phyloP scores from a whole-genome alignment of 352 stramenopile genomes.

The Globisporangium apiculatum region DNA sequence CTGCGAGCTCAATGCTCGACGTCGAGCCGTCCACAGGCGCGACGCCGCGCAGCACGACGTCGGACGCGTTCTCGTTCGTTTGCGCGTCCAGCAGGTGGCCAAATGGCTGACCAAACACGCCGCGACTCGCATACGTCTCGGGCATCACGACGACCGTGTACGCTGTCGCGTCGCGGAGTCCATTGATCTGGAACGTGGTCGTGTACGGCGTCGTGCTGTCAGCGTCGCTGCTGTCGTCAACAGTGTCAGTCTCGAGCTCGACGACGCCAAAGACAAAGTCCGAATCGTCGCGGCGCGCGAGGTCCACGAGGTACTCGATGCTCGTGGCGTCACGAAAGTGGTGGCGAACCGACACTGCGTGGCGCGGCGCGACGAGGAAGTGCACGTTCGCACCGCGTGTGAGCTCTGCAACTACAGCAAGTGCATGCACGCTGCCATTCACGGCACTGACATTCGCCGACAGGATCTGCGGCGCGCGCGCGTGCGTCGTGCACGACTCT shows the following conservation, averaged over 20 bases:
- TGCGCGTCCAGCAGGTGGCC: slow-evolving; percentile 32
- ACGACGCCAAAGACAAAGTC: slow-evolving; percentile 10
- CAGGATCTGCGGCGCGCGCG: slow-evolving; percentile 35
- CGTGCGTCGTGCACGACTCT: slow-evolving; percentile 34
- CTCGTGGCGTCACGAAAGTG: slow-evolving; percentile 26
- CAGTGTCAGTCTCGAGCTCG: neutral
- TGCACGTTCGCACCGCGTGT: slow-evolving; percentile 41
- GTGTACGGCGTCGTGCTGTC: slow-evolving; percentile 11
- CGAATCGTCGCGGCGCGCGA: slow-evolving; percentile 13
- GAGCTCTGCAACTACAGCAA: slow-evolving; percentile 37
- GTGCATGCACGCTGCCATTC: slow-evolving; percentile 40
- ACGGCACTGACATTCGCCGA: slow-evolving; percentile 21
- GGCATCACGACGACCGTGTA: slow-evolving; percentile 57
- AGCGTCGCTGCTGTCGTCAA: neutral
- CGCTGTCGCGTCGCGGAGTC: slow-evolving; percentile 32
- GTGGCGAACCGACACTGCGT: slow-evolving; percentile 14
- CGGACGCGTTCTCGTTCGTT: slow-evolving; percentile 65
- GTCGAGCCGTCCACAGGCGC: slow-evolving; percentile 29
- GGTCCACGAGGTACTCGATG: slow-evolving; percentile 18
- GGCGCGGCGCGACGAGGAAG: slow-evolving; percentile 24
- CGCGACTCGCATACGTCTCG: slow-evolving; percentile 55
- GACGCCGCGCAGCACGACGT: slow-evolving; percentile 24
- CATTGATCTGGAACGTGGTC: slow-evolving; percentile 28
- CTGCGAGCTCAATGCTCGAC: slow-evolving; percentile 27
- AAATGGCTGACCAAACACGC: slow-evolving; percentile 47